A percentile compares a stretch with the other conserved stretches of the same genome.
Conservation (phyloP, 352 stramenopile genomes). For the Phytophthora parvispora region DNA sequence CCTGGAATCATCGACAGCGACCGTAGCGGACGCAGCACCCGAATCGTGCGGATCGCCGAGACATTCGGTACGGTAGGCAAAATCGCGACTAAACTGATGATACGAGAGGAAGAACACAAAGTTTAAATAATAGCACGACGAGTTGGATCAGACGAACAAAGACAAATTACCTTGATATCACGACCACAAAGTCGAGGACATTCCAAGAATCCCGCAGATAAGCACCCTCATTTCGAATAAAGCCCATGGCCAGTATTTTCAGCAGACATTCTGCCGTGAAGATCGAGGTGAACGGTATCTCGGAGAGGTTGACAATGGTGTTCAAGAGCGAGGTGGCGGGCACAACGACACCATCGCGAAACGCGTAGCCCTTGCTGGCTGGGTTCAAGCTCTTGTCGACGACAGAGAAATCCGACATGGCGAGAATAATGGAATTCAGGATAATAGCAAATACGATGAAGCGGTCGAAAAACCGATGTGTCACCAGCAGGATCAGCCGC, state of each 20-base stretch:
- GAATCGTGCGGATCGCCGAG: conserved; percentile 86
- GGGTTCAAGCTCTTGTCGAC: conserved; percentile 75
- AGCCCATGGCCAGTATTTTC: conserved; percentile 93
- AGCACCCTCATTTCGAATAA: conserved; percentile 60
- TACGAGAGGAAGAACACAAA: neutral
- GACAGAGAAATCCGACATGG: conserved; percentile 83
- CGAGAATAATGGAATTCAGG: conserved; percentile 87
- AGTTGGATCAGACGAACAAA: neutral
- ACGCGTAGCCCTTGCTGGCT: conserved; percentile 47
- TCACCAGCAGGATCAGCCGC: conserved; percentile 53
- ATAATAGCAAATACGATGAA: conserved; percentile 91
- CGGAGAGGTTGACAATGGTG: conserved; percentile 66
- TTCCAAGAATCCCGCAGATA: conserved; percentile 94
- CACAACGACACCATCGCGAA: conserved; percentile 49
- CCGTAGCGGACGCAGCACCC: conserved; percentile 88
- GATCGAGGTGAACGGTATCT: conserved; percentile 86
- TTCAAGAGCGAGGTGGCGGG: conserved; percentile 55
- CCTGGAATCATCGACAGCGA: conserved; percentile 91
- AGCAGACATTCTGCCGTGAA: conserved; percentile 90
- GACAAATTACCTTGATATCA: conserved; percentile 83
- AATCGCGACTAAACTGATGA: conserved; percentile 54
- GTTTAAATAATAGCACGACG: neutral
- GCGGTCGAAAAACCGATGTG: conserved; percentile 76
- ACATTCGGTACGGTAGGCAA: conserved; percentile 76
- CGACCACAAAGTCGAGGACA: conserved; percentile 93